These are phyloP conservation scores for Arabis hirsuta DNA, from an alignment of 345 rosid genomes.

Conservation along the genomic window DNA sequence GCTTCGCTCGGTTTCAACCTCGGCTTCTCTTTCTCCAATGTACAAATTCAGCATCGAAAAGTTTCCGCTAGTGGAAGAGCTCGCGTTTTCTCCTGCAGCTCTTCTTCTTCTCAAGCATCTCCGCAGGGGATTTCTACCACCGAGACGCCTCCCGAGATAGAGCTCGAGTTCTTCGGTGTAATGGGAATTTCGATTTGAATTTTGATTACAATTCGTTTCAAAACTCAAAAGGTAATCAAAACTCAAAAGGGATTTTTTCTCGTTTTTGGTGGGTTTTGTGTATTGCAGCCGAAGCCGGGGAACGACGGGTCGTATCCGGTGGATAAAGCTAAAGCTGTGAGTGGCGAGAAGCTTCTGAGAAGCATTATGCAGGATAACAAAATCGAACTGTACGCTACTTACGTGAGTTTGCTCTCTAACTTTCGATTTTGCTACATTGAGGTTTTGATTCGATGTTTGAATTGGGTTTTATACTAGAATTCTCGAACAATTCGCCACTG, in stretches of 20 bases:
- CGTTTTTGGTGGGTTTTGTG: neutral
- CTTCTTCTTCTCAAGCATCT: constrained; percentile 39
- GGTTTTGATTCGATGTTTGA: neutral
- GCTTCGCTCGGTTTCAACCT: constrained; percentile 48
- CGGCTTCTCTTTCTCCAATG: constrained; percentile 42
- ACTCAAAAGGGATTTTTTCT: neutral
- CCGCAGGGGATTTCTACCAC: constrained; percentile 16
- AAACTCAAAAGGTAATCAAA: neutral
- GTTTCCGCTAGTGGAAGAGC: constrained; percentile 26
- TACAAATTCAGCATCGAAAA: neutral
- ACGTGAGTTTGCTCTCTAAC: constrained; percentile 54
- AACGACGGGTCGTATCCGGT: constrained; percentile 65
- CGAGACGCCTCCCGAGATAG: constrained; percentile 62
- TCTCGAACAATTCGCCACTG: neutral
- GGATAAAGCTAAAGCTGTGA: constrained; percentile 65
- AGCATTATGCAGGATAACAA: constrained; percentile 79
- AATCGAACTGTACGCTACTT: constrained; percentile 81
- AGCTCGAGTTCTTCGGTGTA: constrained; percentile 82
- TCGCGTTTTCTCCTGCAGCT: constrained; percentile 36
- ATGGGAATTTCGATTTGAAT: constrained; percentile 10
- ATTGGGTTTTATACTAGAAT: neutral
- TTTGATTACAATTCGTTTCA: neutral
- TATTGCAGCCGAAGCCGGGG: constrained; percentile 67
- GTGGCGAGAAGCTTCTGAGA: constrained; percentile 85
- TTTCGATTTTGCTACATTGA: neutral